Conservation (phyloP, 225 moss, liverwort and hornwort species). For the Bryoerythrophyllum caledonicum region DNA sequence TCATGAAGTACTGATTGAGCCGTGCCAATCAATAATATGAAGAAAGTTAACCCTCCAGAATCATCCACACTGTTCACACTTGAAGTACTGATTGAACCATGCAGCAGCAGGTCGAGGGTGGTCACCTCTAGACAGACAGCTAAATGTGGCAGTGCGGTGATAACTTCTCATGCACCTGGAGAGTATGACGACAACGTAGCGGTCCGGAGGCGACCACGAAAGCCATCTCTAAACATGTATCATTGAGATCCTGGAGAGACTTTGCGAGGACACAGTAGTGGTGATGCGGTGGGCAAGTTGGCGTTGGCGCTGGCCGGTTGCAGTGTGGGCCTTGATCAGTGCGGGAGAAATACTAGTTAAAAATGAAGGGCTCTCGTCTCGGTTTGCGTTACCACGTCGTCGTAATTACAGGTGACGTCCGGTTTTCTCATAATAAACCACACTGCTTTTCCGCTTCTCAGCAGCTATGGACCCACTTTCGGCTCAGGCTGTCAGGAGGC, state of each 20-base stretch:
- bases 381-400: slow-evolving; percentile 21
- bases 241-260: not conserved
- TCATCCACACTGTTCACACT: not conserved
- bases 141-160: too few relatives aligned
- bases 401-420: slow-evolving; percentile 8
- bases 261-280: too few relatives aligned
- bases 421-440: not conserved
- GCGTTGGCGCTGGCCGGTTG: slow-evolving; percentile 8
- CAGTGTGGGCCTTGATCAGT: not conserved
- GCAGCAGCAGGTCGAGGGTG: not conserved
- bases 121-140: too few relatives aligned
- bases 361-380: not conserved
- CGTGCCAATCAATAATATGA: too few relatives aligned
- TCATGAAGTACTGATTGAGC: not conserved
- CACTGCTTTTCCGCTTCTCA: not conserved
- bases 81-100: not conserved
- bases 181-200: not conserved
- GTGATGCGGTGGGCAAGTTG: not conserved
- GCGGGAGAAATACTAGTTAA: not conserved
- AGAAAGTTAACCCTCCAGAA: not conserved
- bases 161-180: too few relatives aligned
- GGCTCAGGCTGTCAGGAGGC: not conserved
- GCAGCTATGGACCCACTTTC: not conserved
- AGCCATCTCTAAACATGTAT: not conserved
- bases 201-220: too few relatives aligned